Base-by-base conservation (phyloP, 768 basidiomycete genomes). In the Hypsizygus marmoreus region DNA sequence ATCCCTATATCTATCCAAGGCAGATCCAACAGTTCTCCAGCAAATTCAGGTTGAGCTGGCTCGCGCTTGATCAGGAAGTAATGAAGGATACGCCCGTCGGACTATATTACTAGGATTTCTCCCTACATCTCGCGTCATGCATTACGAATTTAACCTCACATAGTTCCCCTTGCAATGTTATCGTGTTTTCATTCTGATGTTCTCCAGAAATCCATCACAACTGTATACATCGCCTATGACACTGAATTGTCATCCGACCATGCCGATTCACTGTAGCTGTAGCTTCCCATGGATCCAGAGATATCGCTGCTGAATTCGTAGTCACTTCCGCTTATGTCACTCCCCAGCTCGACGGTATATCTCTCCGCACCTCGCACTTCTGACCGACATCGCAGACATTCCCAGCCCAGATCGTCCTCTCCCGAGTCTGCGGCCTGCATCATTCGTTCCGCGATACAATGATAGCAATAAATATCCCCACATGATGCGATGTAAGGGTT, bases 391-490 rank as follows among this genome's bases (percentile, higher is more conserved):
- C 94, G 74, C 44, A 95, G 63, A 67, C 94, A 97, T 51, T 83
- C 81, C 94, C 94, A 95, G 16, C 75, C 74, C 39, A 68, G 59
- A 25, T 76, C 67, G 13, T 75, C 73, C 40, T 74, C 76, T 17
- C 72, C 80, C 26, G 87, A 89, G 49, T 87, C 86, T 4, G 80
- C 82, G 4, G 77, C 77, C 26, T 78, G 82, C 58, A 91, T 76
- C 71, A 97, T 79, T 50, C 84, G 82, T 59, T 90, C 88, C 11
- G 91, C 80, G 31, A 98, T 75, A 66, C 97, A 99, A 56, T 87
- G 85, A 64, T 97, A 99, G 67, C 97, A 98, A 68, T 95, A 99
- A 11, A 80, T 63, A 60, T 97, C 92, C 6, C 82, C 86, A 51
- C 90, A 94, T 23, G 85, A 84, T 25, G 92, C 83, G 39, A 86